phyloP scores from a whole-genome alignment of 2,329 filamentous ascomycete species.

The Aspergillus piperis region DNA sequence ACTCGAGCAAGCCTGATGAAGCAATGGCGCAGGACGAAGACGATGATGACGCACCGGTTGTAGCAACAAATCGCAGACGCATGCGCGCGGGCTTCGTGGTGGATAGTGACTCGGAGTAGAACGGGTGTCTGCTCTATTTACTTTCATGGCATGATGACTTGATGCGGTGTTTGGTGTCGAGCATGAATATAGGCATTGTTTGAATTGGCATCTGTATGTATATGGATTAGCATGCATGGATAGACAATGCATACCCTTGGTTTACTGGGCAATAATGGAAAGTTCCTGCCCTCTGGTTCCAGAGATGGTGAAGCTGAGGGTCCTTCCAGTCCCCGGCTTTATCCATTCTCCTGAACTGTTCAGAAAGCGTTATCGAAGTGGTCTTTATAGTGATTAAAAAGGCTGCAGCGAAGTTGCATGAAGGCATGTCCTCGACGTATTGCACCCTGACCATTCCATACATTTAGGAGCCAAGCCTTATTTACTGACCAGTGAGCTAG shows the following conservation, averaged over 20 bases:
- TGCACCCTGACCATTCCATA: no score
- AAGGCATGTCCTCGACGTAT: no score
- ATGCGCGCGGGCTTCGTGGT: slow-evolving; percentile 45
- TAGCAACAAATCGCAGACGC: slow-evolving; percentile 33
- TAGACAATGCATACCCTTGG: background rate
- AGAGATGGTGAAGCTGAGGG: no score
- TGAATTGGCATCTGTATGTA: slow-evolving; percentile 4
- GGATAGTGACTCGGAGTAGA: slow-evolving; percentile 47
- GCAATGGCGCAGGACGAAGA: slow-evolving; percentile 23
- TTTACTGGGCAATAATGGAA: no score
- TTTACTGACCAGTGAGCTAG: no score
- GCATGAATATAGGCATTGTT: slow-evolving; percentile 6
- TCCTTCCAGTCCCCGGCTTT: no score
- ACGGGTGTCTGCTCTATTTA: slow-evolving; percentile 7
- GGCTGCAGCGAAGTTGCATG: no score
- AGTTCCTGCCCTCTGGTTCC: no score
- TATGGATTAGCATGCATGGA: background rate
- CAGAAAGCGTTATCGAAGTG: no score
- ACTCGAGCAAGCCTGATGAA: slow-evolving; percentile 8
- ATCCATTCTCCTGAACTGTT: no score
- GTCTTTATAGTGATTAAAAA: no score
- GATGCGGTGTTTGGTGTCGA: slow-evolving; percentile 28
- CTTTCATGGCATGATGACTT: slow-evolving; percentile 24
- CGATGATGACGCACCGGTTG: slow-evolving; percentile 36
- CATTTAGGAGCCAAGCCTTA: no score